These are phyloP conservation scores for Syncephalastrum racemosum DNA, from an alignment of 371 early-diverging fungal genomes.

Conservation along the genomic window DNA sequence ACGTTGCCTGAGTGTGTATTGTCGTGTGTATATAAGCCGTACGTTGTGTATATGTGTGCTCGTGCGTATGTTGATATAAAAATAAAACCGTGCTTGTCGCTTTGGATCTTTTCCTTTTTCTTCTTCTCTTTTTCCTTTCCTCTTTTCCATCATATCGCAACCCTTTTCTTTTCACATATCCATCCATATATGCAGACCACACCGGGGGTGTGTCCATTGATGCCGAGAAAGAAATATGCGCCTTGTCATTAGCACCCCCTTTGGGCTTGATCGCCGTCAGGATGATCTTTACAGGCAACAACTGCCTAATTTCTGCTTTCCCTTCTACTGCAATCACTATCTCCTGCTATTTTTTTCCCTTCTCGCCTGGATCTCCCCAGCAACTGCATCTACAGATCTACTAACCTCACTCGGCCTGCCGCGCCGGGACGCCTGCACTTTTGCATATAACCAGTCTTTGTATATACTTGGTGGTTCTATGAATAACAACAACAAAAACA, in stretches of 20 bases:
- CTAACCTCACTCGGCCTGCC: conserved; percentile 17
- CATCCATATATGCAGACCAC: neutral
- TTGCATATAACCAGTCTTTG: conserved; percentile 16
- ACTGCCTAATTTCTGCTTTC: neutral
- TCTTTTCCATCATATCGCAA: conserved; percentile 1
- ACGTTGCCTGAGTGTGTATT: too few species aligned
- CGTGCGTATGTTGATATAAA: too few species aligned
- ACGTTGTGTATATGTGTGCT: too few species aligned
- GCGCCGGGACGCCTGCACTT: conserved; percentile 15
- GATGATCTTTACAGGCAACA: neutral
- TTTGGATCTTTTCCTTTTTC: neutral
- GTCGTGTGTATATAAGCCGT: too few species aligned
- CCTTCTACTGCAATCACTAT: neutral
- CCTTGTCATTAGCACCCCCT: neutral
- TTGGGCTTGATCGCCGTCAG: neutral
- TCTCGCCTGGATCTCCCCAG: conserved; percentile 1
- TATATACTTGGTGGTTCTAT: conserved; percentile 17
- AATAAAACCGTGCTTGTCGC: too few species aligned
- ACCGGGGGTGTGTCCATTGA: neutral
- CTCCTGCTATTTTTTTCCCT: neutral
- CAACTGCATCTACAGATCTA: neutral
- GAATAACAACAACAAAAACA: neutral
- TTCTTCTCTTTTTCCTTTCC: conserved; percentile 1
- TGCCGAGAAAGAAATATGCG: neutral
- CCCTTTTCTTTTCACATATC: neutral